A percentile compares a stretch with the other conserved stretches of the same genome.
Conservation (phyloP, 2,329 filamentous ascomycete species). For the Botrytis byssoidea region DNA sequence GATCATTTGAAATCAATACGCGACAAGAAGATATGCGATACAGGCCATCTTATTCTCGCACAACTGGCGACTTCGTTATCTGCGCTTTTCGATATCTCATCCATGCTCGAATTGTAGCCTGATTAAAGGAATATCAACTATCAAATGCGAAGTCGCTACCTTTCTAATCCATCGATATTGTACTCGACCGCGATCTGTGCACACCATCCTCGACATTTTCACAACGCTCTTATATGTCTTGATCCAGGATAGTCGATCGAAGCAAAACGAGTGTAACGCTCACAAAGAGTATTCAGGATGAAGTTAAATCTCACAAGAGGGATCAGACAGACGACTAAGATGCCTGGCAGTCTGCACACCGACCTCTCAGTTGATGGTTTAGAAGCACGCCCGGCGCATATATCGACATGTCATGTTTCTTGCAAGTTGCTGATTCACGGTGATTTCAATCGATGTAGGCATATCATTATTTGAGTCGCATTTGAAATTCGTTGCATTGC, state of each 20-base stretch:
- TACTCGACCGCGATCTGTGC: background rate
- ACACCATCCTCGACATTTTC: background rate
- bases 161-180: background rate
- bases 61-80: background rate
- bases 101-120: background rate
- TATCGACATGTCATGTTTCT: no score
- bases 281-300: background rate
- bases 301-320: background rate
- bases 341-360: background rate
- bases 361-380: background rate
- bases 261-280: background rate
- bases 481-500: background rate
- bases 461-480: background rate
- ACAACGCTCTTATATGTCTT: background rate
- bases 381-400: background rate
- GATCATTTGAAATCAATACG: background rate
- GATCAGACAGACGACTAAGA: background rate
- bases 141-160: background rate
- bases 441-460: no score
- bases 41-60: background rate
- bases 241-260: no score
- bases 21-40: background rate
- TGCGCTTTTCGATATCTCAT: background rate
- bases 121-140: background rate
- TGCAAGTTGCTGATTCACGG: accelerated